Conservation (phyloP, 225 moss, liverwort and hornwort species). For the Straminergon stramineum region DNA sequence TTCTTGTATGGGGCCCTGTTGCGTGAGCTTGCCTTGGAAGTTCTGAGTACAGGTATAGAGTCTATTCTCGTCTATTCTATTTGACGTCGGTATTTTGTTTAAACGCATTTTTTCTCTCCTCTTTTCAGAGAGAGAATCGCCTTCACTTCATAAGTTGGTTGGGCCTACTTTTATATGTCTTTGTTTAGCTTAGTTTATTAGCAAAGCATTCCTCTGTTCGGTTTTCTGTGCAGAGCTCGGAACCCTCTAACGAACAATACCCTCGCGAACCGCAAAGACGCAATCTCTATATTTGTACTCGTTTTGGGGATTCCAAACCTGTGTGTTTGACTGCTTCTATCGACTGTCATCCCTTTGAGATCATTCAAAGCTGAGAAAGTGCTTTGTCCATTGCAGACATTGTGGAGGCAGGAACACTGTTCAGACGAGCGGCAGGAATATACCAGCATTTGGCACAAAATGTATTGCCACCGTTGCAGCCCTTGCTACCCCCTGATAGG, state of each 20-base stretch:
- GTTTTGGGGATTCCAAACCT: neutral
- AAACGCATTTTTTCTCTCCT: neutral
- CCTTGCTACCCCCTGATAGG: constrained; percentile 67
- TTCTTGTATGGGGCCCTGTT: constrained; percentile 78
- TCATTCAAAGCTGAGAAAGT: neutral
- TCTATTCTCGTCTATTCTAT: neutral
- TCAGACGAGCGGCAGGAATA: constrained; percentile 90
- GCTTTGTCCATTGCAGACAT: constrained; percentile 46
- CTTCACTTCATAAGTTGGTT: neutral
- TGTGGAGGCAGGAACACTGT: constrained; percentile 74
- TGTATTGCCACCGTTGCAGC: constrained; percentile 55
- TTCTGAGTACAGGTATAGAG: constrained; percentile 65
- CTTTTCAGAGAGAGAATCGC: neutral
- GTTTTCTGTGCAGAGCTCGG: neutral
- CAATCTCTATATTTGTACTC: neutral
- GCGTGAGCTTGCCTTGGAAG: constrained; percentile 88
- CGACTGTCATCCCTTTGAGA: neutral
- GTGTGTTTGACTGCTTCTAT: neutral
- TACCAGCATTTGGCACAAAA: constrained; percentile 79
- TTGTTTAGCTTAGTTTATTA: neutral
- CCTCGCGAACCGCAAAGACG: neutral
- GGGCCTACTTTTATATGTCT: no score
- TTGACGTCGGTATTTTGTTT: neutral
- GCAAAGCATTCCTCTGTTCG: neutral
- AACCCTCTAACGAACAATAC: neutral